Conservation (phyloP, 805 yeast species). For the Sugiyamaella lignohabitans region DNA sequence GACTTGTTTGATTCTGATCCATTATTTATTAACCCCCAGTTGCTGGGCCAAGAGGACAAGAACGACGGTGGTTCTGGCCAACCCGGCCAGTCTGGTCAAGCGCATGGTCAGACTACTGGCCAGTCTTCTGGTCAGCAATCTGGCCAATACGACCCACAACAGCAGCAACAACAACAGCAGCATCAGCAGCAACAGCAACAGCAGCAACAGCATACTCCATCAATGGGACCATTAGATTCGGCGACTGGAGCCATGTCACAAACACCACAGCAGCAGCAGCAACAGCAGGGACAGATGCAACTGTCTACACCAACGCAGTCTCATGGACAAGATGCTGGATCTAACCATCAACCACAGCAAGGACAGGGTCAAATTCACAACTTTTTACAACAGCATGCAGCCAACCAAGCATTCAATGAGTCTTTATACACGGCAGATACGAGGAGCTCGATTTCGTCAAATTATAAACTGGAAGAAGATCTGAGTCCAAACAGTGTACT, state of each 20-base stretch:
- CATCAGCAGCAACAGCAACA: slow-evolving; percentile 1
- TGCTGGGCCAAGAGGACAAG: slow-evolving; percentile 12
- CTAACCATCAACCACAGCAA: too few species aligned
- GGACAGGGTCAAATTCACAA: not conserved
- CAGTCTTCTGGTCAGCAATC: too few species aligned
- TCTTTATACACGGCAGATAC: not conserved
- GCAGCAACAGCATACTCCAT: not conserved
- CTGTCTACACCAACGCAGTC: slow-evolving; percentile 7
- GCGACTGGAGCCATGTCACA: too few species aligned
- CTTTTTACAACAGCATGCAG: not conserved
- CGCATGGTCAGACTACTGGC: too few species aligned
- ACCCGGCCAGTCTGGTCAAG: too few species aligned
- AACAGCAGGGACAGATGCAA: slow-evolving; percentile 16
- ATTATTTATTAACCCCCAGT: slow-evolving; percentile 24
- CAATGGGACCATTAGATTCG: not conserved
- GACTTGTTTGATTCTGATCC: slow-evolving; percentile 40
- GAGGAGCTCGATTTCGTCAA: not conserved
- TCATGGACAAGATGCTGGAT: not conserved
- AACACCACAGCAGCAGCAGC: slow-evolving; percentile 13
- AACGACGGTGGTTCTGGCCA: too few species aligned
- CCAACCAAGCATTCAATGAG: slow-evolving; percentile 1
- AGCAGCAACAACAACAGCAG: slow-evolving; percentile 6
- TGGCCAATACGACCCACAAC: too few species aligned
- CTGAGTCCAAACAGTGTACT: slow-evolving; percentile 13
- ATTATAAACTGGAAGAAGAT: slow-evolving; percentile 14